These are phyloP conservation scores for Brassica hybrid DNA, from an alignment of 441 rosid genomes.

Conservation along the genomic window DNA sequence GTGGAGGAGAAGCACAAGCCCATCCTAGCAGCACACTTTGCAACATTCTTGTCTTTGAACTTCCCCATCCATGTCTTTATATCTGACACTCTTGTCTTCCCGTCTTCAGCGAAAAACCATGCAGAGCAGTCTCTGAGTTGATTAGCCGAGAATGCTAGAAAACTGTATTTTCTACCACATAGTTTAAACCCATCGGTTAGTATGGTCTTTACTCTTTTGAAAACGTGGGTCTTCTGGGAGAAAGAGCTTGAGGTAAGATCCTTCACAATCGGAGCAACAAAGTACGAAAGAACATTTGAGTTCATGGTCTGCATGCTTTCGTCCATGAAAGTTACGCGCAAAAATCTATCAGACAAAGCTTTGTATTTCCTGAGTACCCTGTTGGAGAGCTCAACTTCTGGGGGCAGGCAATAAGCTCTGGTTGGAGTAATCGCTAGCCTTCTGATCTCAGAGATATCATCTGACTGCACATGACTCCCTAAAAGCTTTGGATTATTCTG, in stretches of 20 bases:
- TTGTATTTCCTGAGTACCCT: constrained; percentile 82
- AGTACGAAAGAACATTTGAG: constrained; percentile 64
- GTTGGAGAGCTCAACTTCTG: constrained; percentile 91
- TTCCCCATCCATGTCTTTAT: constrained; percentile 87
- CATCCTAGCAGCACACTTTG: constrained; percentile 98
- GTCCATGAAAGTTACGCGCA: constrained; percentile 93
- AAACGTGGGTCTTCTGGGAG: constrained; percentile 72
- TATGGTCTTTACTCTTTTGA: constrained; percentile 71
- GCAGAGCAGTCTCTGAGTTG: constrained; percentile 93
- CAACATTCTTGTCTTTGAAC: constrained; percentile 63
- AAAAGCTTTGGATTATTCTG: constrained; percentile 62
- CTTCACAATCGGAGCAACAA: constrained; percentile 74
- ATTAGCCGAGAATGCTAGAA: constrained; percentile 93
- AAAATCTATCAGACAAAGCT: constrained; percentile 65
- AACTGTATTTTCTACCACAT: constrained; percentile 81
- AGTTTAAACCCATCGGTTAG: constrained; percentile 74
- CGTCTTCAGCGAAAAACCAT: constrained; percentile 90
- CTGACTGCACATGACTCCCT: constrained; percentile 49
- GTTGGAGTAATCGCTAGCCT: constrained; percentile 87
- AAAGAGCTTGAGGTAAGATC: constrained; percentile 53
- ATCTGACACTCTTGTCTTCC: constrained; percentile 46
- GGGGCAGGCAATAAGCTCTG: constrained; percentile 88
- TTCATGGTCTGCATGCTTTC: constrained; percentile 83
- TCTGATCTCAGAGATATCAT: constrained; percentile 70
- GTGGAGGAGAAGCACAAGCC: constrained; percentile 97